These are phyloP conservation scores for Steccherinum ochraceum DNA, from an alignment of 768 basidiomycete species.

Conservation along the genomic window DNA sequence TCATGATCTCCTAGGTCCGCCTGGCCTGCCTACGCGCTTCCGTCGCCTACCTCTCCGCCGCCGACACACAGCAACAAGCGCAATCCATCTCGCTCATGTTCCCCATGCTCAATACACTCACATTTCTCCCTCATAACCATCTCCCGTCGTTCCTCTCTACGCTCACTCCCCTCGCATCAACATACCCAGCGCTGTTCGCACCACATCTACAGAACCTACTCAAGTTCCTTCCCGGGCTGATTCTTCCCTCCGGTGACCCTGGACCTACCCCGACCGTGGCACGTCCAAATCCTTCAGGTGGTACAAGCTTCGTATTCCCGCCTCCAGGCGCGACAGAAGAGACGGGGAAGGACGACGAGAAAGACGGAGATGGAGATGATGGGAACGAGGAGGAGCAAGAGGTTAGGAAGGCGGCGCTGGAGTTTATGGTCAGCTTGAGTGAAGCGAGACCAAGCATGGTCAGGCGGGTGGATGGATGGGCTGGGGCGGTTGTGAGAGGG, in stretches of 20 bases:
- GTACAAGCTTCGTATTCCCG: slow-evolving; percentile 34
- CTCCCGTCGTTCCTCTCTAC: slow-evolving; percentile 62
- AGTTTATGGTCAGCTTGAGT: slow-evolving; percentile 77
- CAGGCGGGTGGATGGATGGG: slow-evolving; percentile 63
- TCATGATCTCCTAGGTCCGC: slow-evolving; percentile 44
- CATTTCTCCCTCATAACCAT: slow-evolving; percentile 44
- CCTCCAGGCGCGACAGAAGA: slow-evolving; percentile 21
- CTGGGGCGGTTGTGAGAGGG: slow-evolving; percentile 59
- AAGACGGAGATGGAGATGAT: slow-evolving; percentile 12
- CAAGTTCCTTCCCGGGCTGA: slow-evolving; percentile 61
- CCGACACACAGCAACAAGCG: slow-evolving; percentile 53
- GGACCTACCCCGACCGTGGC: slow-evolving; percentile 49
- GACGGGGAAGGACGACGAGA: slow-evolving; percentile 27
- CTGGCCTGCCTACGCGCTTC: slow-evolving; percentile 67
- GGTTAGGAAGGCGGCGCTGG: slow-evolving; percentile 66
- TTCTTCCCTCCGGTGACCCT: slow-evolving; percentile 56
- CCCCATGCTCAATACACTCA: slow-evolving; percentile 72
- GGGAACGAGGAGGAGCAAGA: slow-evolving; percentile 64
- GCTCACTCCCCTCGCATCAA: slow-evolving; percentile 63
- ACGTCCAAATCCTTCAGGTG: slow-evolving; percentile 32
- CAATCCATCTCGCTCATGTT: slow-evolving; percentile 56
- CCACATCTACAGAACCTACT: slow-evolving; percentile 66
- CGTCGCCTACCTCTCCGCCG: slow-evolving; percentile 60
- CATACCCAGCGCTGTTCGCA: slow-evolving; percentile 66
- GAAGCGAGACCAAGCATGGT: slow-evolving; percentile 73